Conservation (phyloP, 805 yeast species). For the Myxozyma sirexii region DNA sequence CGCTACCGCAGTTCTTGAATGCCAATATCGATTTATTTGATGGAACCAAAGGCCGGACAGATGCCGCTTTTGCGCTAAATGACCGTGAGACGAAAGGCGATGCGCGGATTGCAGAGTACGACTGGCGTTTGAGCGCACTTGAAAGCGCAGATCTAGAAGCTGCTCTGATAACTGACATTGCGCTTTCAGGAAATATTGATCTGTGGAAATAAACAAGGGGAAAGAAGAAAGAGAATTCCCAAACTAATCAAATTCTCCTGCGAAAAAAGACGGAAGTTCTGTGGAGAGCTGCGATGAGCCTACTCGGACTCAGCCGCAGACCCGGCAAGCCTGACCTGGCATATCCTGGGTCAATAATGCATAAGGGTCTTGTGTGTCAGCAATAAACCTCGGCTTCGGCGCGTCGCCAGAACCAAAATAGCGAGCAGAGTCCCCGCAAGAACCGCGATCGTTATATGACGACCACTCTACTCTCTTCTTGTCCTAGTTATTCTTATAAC, state of each 20-base stretch:
- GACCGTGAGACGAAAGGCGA: conserved; percentile 2
- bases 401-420: neutral
- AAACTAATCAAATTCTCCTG: too few species aligned
- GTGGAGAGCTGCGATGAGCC: too few species aligned
- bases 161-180: conserved; percentile 1
- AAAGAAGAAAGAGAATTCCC: neutral
- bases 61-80: neutral
- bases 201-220: neutral
- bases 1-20: neutral
- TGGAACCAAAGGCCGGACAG: neutral
- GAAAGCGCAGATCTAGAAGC: neutral
- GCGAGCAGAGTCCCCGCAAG: neutral
- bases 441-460: neutral
- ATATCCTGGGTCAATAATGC: neutral
- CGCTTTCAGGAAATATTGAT: neutral
- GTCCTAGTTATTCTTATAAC: too few species aligned
- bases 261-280: too few species aligned
- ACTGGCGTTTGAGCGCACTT: neutral
- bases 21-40: neutral
- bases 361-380: neutral
- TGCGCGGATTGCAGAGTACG: neutral
- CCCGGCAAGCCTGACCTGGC: too few species aligned
- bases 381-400: neutral
- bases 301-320: too few species aligned
- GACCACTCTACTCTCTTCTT: too few species aligned